phyloP scores from a whole-genome alignment of 495 filamentous ascomycete species.

The Tuber umbilicatum region DNA sequence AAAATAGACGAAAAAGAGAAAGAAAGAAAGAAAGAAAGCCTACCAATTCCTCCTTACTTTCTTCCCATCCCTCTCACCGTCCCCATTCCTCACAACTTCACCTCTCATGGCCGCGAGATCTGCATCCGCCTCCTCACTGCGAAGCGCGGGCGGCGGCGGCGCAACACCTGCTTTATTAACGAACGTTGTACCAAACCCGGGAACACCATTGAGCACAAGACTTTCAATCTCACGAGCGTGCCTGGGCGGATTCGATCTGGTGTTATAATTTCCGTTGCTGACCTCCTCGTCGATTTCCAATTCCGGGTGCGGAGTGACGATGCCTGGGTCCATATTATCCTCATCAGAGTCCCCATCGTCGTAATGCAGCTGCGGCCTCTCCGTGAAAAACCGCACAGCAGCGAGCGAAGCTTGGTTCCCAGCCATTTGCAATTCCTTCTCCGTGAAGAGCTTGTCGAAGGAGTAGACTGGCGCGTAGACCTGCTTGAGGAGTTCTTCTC shows the following conservation, averaged over 20 bases:
- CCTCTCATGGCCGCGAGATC: conserved; percentile 35
- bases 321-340: conserved; percentile 17
- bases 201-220: conserved; percentile 29
- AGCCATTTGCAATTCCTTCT: conserved; percentile 77
- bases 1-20: neutral
- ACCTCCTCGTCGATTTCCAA: neutral
- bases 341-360: conserved; percentile 35
- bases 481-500: conserved; percentile 55
- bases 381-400: conserved; percentile 38
- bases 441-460: conserved; percentile 84
- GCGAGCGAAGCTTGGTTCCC: conserved; percentile 66
- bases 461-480: conserved; percentile 59
- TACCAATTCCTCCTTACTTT: neutral
- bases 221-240: conserved; percentile 34
- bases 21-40: neutral
- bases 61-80: conserved; percentile 1
- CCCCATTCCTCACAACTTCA: conserved; percentile 10
- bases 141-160: conserved; percentile 30
- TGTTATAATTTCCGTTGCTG: conserved; percentile 7
- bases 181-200: conserved; percentile 36
- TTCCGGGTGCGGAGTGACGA: conserved; percentile 10
- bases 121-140: conserved; percentile 33
- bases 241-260: conserved; percentile 30
- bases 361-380: conserved; percentile 29
- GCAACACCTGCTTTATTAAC: conserved; percentile 38